Conservation (phyloP, 2,329 filamentous ascomycete genomes). For the Xylariaceae sp. region DNA sequence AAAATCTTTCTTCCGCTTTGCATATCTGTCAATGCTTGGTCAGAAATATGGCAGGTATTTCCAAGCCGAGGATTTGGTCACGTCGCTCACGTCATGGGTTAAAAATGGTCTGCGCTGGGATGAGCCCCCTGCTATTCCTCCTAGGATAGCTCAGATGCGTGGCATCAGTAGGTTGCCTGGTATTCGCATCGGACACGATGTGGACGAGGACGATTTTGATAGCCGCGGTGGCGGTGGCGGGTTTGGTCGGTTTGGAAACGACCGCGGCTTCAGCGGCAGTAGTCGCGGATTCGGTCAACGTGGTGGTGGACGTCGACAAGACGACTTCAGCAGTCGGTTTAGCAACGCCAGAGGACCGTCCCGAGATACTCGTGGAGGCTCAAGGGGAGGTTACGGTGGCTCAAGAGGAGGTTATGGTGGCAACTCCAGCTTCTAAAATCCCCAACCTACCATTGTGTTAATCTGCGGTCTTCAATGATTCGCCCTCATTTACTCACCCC, state of each 20-base stretch:
- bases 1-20: constrained; percentile 39
- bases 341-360: not conserved
- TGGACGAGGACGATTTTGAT: constrained; percentile 7
- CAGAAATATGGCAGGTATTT: constrained; percentile 40
- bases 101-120: constrained; percentile 50
- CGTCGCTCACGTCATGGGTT: constrained; percentile 54
- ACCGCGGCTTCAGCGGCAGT: constrained; percentile 1
- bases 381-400: not conserved
- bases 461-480: too few relatives aligned
- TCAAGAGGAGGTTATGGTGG: constrained; percentile 3
- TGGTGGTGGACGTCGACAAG: constrained; percentile 1
- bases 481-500: not conserved
- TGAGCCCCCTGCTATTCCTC: constrained; percentile 42
- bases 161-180: constrained; percentile 28
- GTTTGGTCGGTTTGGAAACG: not conserved
- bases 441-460: not conserved
- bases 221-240: constrained; percentile 6
- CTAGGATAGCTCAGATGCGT: constrained; percentile 20
- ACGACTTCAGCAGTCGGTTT: constrained; percentile 1
- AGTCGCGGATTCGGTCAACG: constrained; percentile 6
- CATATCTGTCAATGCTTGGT: constrained; percentile 60
- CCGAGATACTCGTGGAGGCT: not conserved
- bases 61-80: constrained; percentile 37
- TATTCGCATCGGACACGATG: constrained; percentile 23
- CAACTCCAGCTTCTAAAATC: constrained; percentile 9